Evolutionary conservation across 495 filamentous ascomycete genomes (phyloP).

Genomic region (Hyaloscypha finlandica): DNA sequence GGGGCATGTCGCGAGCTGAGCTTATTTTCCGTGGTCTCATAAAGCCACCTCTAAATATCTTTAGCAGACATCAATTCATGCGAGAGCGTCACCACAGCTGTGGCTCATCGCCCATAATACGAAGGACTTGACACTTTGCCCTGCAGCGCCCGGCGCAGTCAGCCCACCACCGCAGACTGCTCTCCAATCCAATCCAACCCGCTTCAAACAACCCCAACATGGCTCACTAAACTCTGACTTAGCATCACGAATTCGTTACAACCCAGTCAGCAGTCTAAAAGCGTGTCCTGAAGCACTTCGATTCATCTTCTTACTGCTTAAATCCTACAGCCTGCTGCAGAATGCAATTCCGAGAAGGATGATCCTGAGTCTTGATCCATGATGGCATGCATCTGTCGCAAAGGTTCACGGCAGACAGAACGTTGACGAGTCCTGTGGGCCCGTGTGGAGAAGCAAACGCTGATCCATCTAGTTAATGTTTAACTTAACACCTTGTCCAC

Average conservation of each 20-base stretch:
- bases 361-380: background rate
- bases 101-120: too few relatives aligned
- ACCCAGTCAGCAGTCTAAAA: background rate
- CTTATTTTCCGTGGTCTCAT: background rate
- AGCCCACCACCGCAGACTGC: slow-evolving; percentile 8
- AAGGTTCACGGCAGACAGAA: background rate
- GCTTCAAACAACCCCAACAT: background rate
- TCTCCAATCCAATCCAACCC: background rate
- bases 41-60: background rate
- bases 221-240: slow-evolving; percentile 12
- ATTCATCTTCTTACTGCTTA: background rate
- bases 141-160: slow-evolving; percentile 11
- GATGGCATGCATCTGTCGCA: background rate
- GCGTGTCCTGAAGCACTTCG: background rate
- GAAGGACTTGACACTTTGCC: background rate
- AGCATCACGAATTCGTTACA: background rate
- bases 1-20: background rate
- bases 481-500: background rate
- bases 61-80: too few relatives aligned
- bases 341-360: background rate
- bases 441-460: background rate
- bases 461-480: background rate
- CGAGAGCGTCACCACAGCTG: too few relatives aligned
- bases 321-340: background rate
- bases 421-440: background rate